Conservation (phyloP, 257 asterid species). For the Solanum etuberosum region DNA sequence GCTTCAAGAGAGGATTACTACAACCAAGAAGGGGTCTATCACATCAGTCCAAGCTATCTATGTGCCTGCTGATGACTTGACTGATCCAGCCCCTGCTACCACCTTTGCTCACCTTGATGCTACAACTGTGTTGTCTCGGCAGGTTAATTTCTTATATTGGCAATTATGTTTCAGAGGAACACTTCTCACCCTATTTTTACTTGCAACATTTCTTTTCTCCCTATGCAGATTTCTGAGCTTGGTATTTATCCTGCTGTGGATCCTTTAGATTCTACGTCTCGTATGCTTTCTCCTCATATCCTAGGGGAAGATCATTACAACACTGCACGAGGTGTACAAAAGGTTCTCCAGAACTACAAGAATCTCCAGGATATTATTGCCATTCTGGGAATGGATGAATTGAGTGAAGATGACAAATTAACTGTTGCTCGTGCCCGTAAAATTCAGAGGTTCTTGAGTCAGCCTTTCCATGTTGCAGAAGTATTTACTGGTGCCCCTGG, state of each 20-base stretch:
- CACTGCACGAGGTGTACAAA: constrained; percentile 29
- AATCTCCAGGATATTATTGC: constrained; percentile 98
- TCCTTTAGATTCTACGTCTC: constrained; percentile 17
- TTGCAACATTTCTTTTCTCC: neutral
- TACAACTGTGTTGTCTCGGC: constrained; percentile 52
- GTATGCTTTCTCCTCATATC: constrained; percentile 22
- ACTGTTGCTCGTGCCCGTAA: constrained; percentile 23
- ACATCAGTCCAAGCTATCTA: constrained; percentile 22
- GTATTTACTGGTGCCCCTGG: constrained; percentile 28
- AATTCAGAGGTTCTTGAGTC: constrained; percentile 45
- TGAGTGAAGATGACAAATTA: constrained; percentile 51
- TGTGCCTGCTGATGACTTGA: constrained; percentile 23
- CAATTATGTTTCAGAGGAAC: neutral
- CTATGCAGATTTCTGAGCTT: constrained; percentile 78
- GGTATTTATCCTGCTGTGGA: constrained; percentile 98
- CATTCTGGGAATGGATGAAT: constrained; percentile 96
- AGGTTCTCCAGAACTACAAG: constrained; percentile 91
- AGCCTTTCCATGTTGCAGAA: constrained; percentile 73
- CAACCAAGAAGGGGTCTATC: constrained; percentile 47
- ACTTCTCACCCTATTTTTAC: neutral
- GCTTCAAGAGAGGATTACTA: constrained; percentile 95
- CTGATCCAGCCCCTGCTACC: constrained; percentile 22
- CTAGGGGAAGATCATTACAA: constrained; percentile 43
- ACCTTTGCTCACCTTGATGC: constrained; percentile 24
- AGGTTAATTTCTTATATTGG: constrained; percentile 18